Percentiles rank a stretch among this genome's conserved stretches.
phyloP scores from a whole-genome alignment of 768 basidiomycete genomes.

The Rhizopogon rudus region DNA sequence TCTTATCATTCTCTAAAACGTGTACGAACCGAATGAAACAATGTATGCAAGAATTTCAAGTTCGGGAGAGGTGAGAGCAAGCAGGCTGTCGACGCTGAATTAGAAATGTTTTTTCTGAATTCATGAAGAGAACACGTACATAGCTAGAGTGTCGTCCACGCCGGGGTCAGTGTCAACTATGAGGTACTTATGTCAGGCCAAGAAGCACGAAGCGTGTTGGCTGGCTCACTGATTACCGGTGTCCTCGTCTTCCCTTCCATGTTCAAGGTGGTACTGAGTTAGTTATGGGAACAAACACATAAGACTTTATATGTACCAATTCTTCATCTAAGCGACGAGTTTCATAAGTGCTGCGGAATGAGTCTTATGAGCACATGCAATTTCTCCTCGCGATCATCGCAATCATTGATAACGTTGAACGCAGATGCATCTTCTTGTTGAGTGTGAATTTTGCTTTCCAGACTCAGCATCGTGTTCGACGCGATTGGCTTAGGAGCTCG shows the following conservation, averaged over 20 bases:
- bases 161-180: conserved; percentile 85
- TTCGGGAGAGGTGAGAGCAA: conserved; percentile 81
- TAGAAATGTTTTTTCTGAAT: neutral
- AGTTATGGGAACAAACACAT: neutral
- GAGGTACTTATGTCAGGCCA: conserved; percentile 2
- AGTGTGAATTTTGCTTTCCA: no score
- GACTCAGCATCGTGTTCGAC: no score
- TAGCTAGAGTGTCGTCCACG: conserved; percentile 75
- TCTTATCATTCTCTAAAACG: neutral
- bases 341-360: no score
- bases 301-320: neutral
- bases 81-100: conserved; percentile 41
- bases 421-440: no score
- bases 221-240: conserved; percentile 63
- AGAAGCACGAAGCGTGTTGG: neutral
- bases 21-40: conserved; percentile 62
- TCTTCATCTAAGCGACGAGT: no score
- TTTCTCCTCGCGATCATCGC: no score
- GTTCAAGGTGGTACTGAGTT: neutral
- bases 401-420: no score
- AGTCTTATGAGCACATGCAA: no score
- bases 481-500: no score
- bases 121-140: conserved; percentile 41
- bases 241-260: conserved; percentile 28
- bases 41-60: conserved; percentile 74